phyloP scores from a whole-genome alignment of 306 rosid species.

The Gastrolobium villosum region DNA sequence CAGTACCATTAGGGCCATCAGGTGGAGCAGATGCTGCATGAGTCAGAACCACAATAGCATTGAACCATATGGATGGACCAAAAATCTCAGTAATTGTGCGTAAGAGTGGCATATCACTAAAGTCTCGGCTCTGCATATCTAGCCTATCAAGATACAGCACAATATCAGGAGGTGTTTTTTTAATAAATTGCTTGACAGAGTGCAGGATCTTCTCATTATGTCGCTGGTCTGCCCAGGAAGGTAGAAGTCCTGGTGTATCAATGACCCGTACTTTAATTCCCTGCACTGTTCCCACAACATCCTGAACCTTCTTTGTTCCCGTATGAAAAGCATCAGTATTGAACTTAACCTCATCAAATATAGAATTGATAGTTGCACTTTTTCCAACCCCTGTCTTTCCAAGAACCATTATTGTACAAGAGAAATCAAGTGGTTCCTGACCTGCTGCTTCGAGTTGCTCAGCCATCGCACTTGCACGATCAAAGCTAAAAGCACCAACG shows the following conservation, averaged over 20 bases:
- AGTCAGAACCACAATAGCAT: constrained; percentile 96
- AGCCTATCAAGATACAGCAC: constrained; percentile 94
- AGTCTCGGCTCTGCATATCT: constrained; percentile 96
- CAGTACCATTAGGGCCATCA: constrained; percentile 92
- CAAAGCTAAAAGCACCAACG: constrained; percentile 97
- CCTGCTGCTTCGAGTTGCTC: constrained; percentile 98
- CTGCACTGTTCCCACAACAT: constrained; percentile 94
- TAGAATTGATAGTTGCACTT: constrained; percentile 98
- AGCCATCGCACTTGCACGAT: constrained; percentile 99
- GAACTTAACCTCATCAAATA: constrained; percentile 92
- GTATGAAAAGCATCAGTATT: constrained; percentile 85
- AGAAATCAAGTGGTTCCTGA: constrained; percentile 92
- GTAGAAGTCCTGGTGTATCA: constrained; percentile 96
- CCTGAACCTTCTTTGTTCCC: constrained; percentile 98
- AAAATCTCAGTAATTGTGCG: constrained; percentile 92
- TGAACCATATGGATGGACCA: constrained; percentile 97
- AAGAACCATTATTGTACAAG: constrained; percentile 97
- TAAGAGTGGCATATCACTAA: constrained; percentile 94
- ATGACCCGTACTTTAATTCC: constrained; percentile 95
- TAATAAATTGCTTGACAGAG: constrained; percentile 79
- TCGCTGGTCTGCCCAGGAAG: constrained; percentile 91
- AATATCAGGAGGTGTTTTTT: constrained; percentile 96
- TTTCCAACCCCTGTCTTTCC: constrained; percentile 99
- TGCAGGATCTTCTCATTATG: constrained; percentile 90
- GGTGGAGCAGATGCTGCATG: constrained; percentile 99